A percentile compares a stretch with the other conserved stretches of the same genome.
Evolutionary conservation across 1,139 yeast species (phyloP).

Genomic region (Taphrina pruni): DNA sequence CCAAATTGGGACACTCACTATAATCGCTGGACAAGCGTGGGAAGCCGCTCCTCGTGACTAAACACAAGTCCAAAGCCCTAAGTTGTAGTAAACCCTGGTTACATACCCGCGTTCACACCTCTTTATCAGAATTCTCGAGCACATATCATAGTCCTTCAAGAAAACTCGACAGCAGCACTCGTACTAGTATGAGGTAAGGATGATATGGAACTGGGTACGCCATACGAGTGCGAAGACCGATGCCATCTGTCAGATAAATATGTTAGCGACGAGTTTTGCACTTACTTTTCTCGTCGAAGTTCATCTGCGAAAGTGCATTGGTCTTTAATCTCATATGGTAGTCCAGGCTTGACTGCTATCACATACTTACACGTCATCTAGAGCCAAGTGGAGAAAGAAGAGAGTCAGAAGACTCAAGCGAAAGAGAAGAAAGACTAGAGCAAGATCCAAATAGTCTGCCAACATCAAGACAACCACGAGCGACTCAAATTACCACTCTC

Average conservation of each 20-base stretch:
- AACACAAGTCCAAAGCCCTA: conserved; percentile 27
- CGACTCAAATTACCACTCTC: conserved; percentile 8
- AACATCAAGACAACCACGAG: conserved; percentile 1
- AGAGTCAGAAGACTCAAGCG: conserved; percentile 42
- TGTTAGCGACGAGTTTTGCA: background rate
- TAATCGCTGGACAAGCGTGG: conserved; percentile 1
- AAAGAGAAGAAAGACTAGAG: conserved; percentile 42
- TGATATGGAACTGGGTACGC: background rate
- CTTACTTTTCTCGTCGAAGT: no score
- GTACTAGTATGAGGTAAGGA: conserved; percentile 18
- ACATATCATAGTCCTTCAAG: conserved; percentile 2
- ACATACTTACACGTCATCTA: background rate
- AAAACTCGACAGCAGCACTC: conserved; percentile 37
- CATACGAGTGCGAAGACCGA: background rate
- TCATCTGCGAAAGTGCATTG: background rate
- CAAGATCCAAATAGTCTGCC: conserved; percentile 40
- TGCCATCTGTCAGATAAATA: no score
- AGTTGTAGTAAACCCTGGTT: conserved; percentile 8
- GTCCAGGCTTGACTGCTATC: background rate
- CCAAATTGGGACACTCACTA: background rate
- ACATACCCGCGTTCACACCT: background rate
- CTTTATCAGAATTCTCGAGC: conserved; percentile 2
- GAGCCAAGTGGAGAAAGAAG: conserved; percentile 42
- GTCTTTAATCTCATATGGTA: background rate
- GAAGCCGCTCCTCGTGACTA: conserved; percentile 10